Conservation (phyloP, 352 stramenopile species). For the Globisporangium perplexum region DNA sequence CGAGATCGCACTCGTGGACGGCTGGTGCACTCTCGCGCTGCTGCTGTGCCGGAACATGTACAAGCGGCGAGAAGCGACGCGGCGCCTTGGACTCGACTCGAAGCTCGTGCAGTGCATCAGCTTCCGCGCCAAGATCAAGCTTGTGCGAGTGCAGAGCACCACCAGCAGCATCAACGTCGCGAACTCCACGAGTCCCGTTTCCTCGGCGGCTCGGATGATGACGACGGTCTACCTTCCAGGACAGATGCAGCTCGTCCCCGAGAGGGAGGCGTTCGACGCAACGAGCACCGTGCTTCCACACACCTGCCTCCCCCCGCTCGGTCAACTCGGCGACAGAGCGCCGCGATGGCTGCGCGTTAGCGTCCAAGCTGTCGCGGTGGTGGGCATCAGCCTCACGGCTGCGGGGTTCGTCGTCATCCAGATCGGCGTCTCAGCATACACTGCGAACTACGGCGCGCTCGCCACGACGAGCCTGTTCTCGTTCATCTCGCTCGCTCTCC, state of each 20-base stretch:
- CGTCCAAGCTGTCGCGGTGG: background rate
- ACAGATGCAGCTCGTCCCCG: background rate
- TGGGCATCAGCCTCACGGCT: background rate
- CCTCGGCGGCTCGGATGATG: background rate
- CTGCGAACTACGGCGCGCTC: too few species aligned
- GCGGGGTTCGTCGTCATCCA: too few species aligned
- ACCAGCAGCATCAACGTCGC: too few species aligned
- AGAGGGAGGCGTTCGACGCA: background rate
- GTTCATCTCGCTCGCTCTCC: background rate
- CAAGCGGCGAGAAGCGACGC: background rate
- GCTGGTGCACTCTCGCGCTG: background rate
- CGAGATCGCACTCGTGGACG: too few species aligned
- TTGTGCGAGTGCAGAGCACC: background rate
- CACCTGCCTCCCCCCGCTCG: too few species aligned
- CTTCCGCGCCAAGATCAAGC: constrained; percentile 1
- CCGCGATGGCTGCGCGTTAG: background rate
- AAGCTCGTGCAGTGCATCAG: constrained; percentile 5
- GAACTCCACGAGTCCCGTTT: too few species aligned
- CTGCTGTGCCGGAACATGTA: background rate
- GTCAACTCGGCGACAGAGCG: background rate
- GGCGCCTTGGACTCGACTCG: background rate
- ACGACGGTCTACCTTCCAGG: background rate
- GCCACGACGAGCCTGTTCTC: too few species aligned
- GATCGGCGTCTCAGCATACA: too few species aligned
- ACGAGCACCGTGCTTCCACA: background rate